These are phyloP conservation scores for Jatropha multifida DNA, from an alignment of 441 rosid genomes.

Conservation along the genomic window DNA sequence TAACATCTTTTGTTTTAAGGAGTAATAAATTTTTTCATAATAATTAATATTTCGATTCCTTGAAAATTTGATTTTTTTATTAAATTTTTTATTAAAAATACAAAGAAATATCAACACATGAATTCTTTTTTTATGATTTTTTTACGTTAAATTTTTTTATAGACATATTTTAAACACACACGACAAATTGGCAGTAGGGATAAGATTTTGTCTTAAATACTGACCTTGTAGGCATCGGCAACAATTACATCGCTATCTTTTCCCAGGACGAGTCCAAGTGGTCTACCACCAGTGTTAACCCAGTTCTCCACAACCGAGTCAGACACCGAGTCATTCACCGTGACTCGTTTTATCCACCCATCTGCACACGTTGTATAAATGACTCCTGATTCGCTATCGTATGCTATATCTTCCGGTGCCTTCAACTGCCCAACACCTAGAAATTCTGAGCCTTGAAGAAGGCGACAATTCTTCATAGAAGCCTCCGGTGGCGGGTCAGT, in stretches of 20 bases:
- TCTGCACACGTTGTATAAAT: conserved; percentile 58
- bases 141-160: too few species aligned
- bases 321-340: conserved; percentile 31
- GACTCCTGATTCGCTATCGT: conserved; percentile 33
- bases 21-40: too few species aligned
- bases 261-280: conserved; percentile 71
- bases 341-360: conserved; percentile 73
- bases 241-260: conserved; percentile 43
- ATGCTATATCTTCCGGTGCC: conserved; percentile 56
- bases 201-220: not conserved
- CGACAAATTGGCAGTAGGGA: too few species aligned
- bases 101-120: too few species aligned
- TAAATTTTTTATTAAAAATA: too few species aligned
- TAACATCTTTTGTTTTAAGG: too few species aligned
- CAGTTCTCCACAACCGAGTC: conserved; percentile 50
- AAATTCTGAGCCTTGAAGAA: conserved; percentile 43
- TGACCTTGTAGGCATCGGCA: conserved; percentile 65
- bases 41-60: too few species aligned
- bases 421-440: conserved; percentile 35
- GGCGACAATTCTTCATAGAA: conserved; percentile 21
- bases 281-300: conserved; percentile 79
- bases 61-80: too few species aligned
- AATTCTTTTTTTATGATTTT: too few species aligned
- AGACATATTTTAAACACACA: too few species aligned
- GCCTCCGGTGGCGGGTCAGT: conserved; percentile 26